Evolutionary conservation across 192 early-diverging fungal species (phyloP).

Genomic region (Gigaspora rosea): DNA sequence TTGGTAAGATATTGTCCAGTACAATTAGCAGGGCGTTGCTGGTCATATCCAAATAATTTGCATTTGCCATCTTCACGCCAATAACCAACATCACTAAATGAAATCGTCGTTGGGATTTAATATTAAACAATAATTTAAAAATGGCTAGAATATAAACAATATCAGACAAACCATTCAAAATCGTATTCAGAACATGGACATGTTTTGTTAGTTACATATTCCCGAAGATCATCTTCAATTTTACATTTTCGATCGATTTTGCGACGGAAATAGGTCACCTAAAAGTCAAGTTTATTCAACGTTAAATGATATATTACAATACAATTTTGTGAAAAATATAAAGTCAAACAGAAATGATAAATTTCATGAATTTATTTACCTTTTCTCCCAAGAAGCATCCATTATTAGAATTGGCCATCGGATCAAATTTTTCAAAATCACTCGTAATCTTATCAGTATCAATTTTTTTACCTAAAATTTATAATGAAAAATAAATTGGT

Average conservation of each 20-base stretch:
- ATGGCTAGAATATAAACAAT: background rate
- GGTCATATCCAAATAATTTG: slow-evolving; percentile 69
- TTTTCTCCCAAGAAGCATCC: slow-evolving; percentile 63
- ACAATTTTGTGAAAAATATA: background rate
- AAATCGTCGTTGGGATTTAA: background rate
- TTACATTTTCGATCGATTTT: slow-evolving; percentile 67
- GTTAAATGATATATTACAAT: slow-evolving; percentile 5
- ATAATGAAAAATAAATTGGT: no score
- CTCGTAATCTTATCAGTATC: slow-evolving; percentile 46
- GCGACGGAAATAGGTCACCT: slow-evolving; percentile 73
- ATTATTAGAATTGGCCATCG: slow-evolving; percentile 63
- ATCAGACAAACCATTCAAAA: slow-evolving; percentile 74
- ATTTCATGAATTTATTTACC: slow-evolving; percentile 27
- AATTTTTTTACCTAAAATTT: background rate
- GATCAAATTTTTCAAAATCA: slow-evolving; percentile 93
- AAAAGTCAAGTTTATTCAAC: slow-evolving; percentile 8
- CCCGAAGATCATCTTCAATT: slow-evolving; percentile 67
- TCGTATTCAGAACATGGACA: slow-evolving; percentile 81
- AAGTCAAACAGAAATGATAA: no score
- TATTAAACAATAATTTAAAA: background rate
- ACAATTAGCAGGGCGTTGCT: slow-evolving; percentile 74
- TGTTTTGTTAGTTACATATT: slow-evolving; percentile 49
- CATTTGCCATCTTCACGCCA: slow-evolving; percentile 75
- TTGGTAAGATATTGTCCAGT: slow-evolving; percentile 64
- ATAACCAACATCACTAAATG: slow-evolving; percentile 68